Evolutionary conservation across 1,284 basidiomycete species (phyloP).

Genomic region (Cystobasidiaceae sp.): DNA sequence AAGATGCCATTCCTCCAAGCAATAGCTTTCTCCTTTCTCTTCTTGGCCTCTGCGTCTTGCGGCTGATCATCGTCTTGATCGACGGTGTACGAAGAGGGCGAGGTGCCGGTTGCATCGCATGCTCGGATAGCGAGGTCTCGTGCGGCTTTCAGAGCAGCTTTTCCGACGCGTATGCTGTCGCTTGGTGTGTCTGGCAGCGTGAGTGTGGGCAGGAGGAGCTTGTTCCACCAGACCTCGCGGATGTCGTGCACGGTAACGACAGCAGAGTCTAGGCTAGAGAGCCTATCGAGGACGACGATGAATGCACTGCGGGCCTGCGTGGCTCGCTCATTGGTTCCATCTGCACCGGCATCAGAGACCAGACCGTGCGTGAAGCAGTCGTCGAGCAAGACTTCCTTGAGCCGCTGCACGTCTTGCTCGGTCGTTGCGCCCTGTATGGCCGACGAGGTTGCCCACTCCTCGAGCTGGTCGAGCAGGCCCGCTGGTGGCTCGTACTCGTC

Average conservation of each 20-base stretch:
- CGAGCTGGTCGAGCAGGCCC: slow-evolving; percentile 9
- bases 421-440: slow-evolving; percentile 8
- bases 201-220: slow-evolving; percentile 20
- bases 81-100: too few relatives aligned
- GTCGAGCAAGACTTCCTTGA: slow-evolving; percentile 10
- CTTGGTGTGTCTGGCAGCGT: slow-evolving; percentile 2
- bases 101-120: background rate
- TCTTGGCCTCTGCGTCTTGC: too few relatives aligned
- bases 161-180: slow-evolving; percentile 8
- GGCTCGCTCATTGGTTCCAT: background rate
- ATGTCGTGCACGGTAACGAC: slow-evolving; percentile 15
- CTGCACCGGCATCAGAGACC: background rate
- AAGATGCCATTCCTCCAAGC: slow-evolving; percentile 17
- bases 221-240: slow-evolving; percentile 24
- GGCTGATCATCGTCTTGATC: too few relatives aligned
- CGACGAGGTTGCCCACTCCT: slow-evolving; percentile 19
- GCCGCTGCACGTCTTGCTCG: slow-evolving; percentile 9
- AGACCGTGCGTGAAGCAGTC: slow-evolving; percentile 26
- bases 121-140: slow-evolving; percentile 15
- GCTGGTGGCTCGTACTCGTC: slow-evolving; percentile 22
- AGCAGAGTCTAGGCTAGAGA: slow-evolving; percentile 13
- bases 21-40: too few relatives aligned
- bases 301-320: slow-evolving; percentile 11
- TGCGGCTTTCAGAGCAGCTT: slow-evolving; percentile 13
- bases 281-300: slow-evolving; percentile 22